These are phyloP conservation scores for Cucurbita maxima DNA, from an alignment of 306 rosid genomes.

Conservation along the genomic window DNA sequence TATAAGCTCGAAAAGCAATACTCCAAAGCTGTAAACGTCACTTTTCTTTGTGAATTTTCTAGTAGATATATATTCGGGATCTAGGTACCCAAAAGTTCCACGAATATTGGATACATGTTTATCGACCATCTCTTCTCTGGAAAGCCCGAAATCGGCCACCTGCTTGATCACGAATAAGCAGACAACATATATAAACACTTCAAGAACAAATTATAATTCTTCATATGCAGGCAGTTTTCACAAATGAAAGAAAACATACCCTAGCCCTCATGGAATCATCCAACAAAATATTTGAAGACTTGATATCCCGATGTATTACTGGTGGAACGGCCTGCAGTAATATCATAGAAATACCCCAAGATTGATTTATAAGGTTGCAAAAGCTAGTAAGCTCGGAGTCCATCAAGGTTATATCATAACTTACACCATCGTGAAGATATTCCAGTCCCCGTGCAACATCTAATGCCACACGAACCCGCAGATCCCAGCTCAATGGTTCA, in stretches of 20 bases:
- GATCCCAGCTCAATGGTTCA: slow-evolving; percentile 64
- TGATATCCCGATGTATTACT: slow-evolving; percentile 85
- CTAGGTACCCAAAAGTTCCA: slow-evolving; percentile 92
- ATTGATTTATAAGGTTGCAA: neutral
- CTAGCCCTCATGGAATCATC: slow-evolving; percentile 91
- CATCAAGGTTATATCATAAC: slow-evolving; percentile 6
- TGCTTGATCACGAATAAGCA: slow-evolving; percentile 23
- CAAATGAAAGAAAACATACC: slow-evolving; percentile 24
- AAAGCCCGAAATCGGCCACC: slow-evolving; percentile 98
- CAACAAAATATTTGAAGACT: slow-evolving; percentile 75
- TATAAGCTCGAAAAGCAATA: slow-evolving; percentile 82
- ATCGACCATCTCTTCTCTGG: slow-evolving; percentile 90
- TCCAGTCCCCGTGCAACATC: slow-evolving; percentile 95
- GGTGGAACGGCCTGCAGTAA: slow-evolving; percentile 85
- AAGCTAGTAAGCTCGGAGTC: neutral
- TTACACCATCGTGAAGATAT: slow-evolving; percentile 98
- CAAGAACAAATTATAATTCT: neutral
- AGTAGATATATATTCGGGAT: slow-evolving; percentile 85
- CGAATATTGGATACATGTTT: slow-evolving; percentile 60
- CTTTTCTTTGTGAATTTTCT: slow-evolving; percentile 90
- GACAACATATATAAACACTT: neutral
- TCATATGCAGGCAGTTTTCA: neutral
- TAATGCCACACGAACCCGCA: slow-evolving; percentile 74
- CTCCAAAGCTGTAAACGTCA: slow-evolving; percentile 94
- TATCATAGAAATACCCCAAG: neutral